These are phyloP conservation scores for Gentiana dahurica DNA, from an alignment of 257 asterid genomes.

Conservation along the genomic window DNA sequence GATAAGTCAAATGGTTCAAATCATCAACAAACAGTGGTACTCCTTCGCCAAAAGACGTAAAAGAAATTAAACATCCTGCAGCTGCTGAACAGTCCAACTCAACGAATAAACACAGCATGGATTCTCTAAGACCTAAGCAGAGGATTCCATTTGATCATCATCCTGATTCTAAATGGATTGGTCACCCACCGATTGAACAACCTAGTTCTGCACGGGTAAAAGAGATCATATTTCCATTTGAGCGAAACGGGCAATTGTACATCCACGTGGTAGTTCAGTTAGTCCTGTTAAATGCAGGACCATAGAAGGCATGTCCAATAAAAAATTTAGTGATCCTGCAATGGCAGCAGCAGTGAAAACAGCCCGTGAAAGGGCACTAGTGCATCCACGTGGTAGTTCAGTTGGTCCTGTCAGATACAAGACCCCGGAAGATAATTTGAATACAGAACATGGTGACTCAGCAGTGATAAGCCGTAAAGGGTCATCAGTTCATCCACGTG, in stretches of 20 bases:
- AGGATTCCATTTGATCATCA: background rate
- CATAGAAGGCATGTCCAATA: constrained; percentile 20
- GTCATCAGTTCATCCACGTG: constrained; percentile 11
- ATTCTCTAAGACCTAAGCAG: too few relatives aligned
- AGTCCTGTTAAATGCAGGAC: constrained; percentile 28
- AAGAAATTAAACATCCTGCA: background rate
- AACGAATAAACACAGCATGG: background rate
- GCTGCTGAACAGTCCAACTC: background rate
- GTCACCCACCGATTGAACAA: constrained; percentile 10
- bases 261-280: constrained; percentile 16
- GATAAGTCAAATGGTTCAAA: background rate
- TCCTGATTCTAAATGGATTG: constrained; percentile 6
- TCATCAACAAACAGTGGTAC: background rate
- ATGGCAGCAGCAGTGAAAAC: constrained; percentile 14
- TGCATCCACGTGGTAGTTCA: constrained; percentile 13
- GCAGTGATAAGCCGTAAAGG: constrained; percentile 6
- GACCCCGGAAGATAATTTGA: constrained; percentile 22
- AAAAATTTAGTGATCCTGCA: constrained; percentile 14
- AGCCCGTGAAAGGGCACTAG: constrained; percentile 8
- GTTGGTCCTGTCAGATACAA: constrained; percentile 22
- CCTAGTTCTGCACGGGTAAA: constrained; percentile 8
- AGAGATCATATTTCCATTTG: constrained; percentile 14
- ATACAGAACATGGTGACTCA: constrained; percentile 14
- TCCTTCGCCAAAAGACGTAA: constrained; percentile 6
- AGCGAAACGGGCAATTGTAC: constrained; percentile 7